A percentile compares a stretch with the other conserved stretches of the same genome.
These are phyloP conservation scores for Penicillium riverlandense DNA, from an alignment of 495 filamentous ascomycete genomes.

Conservation along the genomic window DNA sequence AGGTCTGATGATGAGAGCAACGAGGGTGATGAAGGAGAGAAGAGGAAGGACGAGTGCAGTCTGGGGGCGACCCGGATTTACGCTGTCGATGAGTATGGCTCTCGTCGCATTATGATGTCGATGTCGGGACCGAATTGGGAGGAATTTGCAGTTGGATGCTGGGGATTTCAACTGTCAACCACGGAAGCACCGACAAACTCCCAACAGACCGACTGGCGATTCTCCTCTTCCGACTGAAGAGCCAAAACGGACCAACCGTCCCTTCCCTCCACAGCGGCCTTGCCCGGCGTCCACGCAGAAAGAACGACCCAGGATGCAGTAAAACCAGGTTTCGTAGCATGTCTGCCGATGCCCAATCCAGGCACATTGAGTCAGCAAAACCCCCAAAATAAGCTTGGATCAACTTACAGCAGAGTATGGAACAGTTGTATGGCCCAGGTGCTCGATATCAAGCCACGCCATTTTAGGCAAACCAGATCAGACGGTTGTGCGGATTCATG, in stretches of 20 bases:
- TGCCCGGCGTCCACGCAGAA: slow-evolving; percentile 27
- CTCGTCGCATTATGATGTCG: not conserved
- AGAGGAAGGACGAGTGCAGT: no score
- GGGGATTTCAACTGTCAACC: slow-evolving; percentile 2
- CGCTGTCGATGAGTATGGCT: not conserved
- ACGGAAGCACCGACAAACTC: slow-evolving; percentile 31
- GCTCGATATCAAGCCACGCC: slow-evolving; percentile 39
- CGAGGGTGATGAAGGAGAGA: no score
- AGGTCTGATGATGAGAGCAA: no score
- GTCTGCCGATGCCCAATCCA: slow-evolving; percentile 5
- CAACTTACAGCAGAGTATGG: slow-evolving; percentile 31
- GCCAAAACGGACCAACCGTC: slow-evolving; percentile 40
- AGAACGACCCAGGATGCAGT: slow-evolving; percentile 32
- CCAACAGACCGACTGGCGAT: slow-evolving; percentile 25
- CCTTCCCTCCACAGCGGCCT: slow-evolving; percentile 30
- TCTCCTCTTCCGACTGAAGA: slow-evolving; percentile 2
- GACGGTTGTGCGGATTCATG: slow-evolving; percentile 12
- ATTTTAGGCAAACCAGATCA: slow-evolving; percentile 35
- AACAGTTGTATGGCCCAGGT: slow-evolving; percentile 37
- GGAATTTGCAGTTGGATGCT: not conserved
- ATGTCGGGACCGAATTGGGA: not conserved
- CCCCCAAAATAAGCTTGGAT: not conserved
- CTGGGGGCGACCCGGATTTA: no score
- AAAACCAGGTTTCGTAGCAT: slow-evolving; percentile 1
- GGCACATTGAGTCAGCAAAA: slow-evolving; percentile 4